Evolutionary conservation across 176 grass and related monocot genomes (phyloP).

Genomic region (Oryza glaberrima): DNA sequence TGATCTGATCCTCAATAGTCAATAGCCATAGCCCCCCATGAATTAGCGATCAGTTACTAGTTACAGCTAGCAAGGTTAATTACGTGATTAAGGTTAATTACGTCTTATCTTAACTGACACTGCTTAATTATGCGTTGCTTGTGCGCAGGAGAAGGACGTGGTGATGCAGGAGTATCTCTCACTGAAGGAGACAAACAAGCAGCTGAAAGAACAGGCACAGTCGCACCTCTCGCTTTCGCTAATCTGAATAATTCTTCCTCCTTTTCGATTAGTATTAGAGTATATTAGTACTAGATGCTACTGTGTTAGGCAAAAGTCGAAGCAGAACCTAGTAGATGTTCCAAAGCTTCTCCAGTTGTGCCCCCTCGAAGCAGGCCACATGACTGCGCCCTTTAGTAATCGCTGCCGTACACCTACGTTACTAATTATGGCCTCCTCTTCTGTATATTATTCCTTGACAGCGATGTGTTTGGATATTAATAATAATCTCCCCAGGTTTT

Average conservation of each 20-base stretch:
- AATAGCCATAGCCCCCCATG: too few species aligned
- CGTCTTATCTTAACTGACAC: not conserved
- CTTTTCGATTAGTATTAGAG: not conserved
- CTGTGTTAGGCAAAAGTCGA: constrained; percentile 18
- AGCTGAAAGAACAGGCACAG: constrained; percentile 83
- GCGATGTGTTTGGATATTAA: constrained; percentile 24
- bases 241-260: not conserved
- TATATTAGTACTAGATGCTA: not conserved
- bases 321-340: constrained; percentile 38
- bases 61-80: not conserved
- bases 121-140: not conserved
- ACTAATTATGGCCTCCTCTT: not conserved
- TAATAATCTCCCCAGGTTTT: not conserved
- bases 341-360: constrained; percentile 39
- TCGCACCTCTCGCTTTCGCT: constrained; percentile 16
- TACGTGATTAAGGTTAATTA: not conserved
- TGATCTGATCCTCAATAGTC: too few species aligned
- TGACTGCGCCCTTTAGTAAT: constrained; percentile 5
- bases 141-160: constrained; percentile 73
- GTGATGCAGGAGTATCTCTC: constrained; percentile 70
- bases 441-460: constrained; percentile 17
- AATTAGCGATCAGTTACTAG: not conserved
- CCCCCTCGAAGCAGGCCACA: not conserved
- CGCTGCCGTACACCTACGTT: constrained; percentile 27
- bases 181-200: constrained; percentile 73